Evolutionary conservation across 1,139 yeast species (phyloP).

Genomic region (Pneumocystis jirovecii): DNA sequence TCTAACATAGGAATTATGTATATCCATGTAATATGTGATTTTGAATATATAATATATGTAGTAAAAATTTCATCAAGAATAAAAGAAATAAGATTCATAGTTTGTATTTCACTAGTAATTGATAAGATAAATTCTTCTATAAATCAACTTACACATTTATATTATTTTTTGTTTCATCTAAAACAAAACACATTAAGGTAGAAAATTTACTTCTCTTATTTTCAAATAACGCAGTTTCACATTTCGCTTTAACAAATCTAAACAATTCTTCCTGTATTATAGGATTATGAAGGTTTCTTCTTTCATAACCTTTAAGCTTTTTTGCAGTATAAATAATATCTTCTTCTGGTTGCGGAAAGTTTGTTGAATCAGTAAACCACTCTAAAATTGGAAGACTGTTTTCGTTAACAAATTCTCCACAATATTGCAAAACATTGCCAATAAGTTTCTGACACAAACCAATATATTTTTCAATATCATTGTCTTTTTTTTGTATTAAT

Average conservation of each 20-base stretch:
- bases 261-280: background rate
- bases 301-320: constrained; percentile 4
- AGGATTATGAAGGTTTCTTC: background rate
- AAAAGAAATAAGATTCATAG: background rate
- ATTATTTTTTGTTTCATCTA: background rate
- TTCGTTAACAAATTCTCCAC: constrained; percentile 7
- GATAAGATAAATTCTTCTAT: background rate
- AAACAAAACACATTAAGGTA: background rate
- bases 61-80: background rate
- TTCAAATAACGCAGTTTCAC: constrained; percentile 3
- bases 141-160: background rate
- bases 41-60: background rate
- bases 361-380: constrained; percentile 5
- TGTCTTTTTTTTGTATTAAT: background rate
- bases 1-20: background rate
- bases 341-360: constrained; percentile 10
- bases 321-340: constrained; percentile 4
- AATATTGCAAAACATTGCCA: constrained; percentile 6
- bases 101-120: background rate
- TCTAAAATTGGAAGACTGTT: constrained; percentile 1
- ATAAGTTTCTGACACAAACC: constrained; percentile 2
- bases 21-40: background rate
- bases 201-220: background rate
- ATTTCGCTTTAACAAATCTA: constrained; percentile 4
- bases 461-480: background rate